Evolutionary conservation across 2,329 filamentous ascomycete species (phyloP).

Genomic region (Chaetomiaceae sp.): DNA sequence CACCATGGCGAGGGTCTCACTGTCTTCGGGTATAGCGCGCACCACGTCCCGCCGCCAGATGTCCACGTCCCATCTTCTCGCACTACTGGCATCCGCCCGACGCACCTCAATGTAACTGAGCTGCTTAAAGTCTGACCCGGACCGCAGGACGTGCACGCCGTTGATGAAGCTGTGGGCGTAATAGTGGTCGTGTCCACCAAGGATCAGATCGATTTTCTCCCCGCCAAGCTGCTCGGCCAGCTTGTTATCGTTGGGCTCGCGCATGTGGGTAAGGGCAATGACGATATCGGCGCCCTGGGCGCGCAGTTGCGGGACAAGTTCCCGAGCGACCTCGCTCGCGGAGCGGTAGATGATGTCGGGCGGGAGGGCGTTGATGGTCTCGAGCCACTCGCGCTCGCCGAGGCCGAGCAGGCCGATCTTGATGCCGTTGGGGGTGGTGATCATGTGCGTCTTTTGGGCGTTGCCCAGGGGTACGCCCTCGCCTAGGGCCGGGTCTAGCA

Average conservation of each 20-base stretch:
- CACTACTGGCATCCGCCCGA: constrained; percentile 42
- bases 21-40: constrained; percentile 61
- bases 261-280: constrained; percentile 77
- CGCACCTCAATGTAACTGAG: constrained; percentile 81
- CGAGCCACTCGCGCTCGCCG: constrained; percentile 83
- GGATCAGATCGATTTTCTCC: constrained; percentile 69
- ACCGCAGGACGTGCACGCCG: constrained; percentile 77
- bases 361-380: constrained; percentile 81
- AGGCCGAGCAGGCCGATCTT: constrained; percentile 83
- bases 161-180: constrained; percentile 76
- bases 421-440: constrained; percentile 77
- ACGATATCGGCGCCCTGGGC: constrained; percentile 77
- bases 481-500: constrained; percentile 77
- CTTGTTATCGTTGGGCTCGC: constrained; percentile 87
- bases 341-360: constrained; percentile 79
- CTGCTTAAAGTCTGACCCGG: constrained; percentile 88
- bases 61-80: constrained; percentile 67
- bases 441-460: constrained; percentile 68
- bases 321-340: constrained; percentile 68
- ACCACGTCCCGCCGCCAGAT: constrained; percentile 72
- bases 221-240: constrained; percentile 70
- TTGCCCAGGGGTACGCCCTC: constrained; percentile 70
- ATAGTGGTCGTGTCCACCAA: constrained; percentile 88
- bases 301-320: constrained; percentile 68
- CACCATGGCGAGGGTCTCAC: constrained; percentile 57